A percentile compares a stretch with the other conserved stretches of the same genome.
Conservation (phyloP, 2,329 filamentous ascomycete species). For the Diaporthe velutina region DNA sequence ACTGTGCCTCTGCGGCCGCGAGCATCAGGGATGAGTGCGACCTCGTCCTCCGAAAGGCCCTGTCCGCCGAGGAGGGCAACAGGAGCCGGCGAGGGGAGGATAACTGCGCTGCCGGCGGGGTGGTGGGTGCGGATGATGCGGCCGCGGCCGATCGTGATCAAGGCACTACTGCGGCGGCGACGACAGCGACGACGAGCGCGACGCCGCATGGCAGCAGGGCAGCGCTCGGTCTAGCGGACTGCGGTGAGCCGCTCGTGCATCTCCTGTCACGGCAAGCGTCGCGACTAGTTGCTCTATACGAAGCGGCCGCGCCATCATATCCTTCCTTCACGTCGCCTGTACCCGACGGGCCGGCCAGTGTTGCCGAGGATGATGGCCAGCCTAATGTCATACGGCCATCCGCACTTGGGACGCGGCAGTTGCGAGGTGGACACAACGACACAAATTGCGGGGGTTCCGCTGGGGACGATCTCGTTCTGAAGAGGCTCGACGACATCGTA, state of each 20-base stretch:
- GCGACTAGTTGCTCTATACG: slow-evolving; percentile 34
- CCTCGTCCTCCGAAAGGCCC: neutral
- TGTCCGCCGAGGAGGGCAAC: neutral
- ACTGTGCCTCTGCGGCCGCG: slow-evolving; percentile 34
- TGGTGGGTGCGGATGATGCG: neutral
- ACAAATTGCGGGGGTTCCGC: too few species aligned
- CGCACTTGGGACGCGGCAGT: slow-evolving; percentile 1
- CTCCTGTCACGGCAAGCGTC: slow-evolving; percentile 43
- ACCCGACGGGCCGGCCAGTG: slow-evolving; percentile 15
- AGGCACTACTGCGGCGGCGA: neutral
- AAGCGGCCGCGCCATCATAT: neutral
- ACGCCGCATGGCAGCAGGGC: neutral
- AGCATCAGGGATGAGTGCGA: slow-evolving; percentile 35
- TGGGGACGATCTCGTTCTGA: slow-evolving; percentile 44
- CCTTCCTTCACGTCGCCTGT: slow-evolving; percentile 1
- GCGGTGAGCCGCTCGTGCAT: slow-evolving; percentile 42
- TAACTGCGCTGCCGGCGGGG: neutral
- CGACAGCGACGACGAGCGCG: neutral
- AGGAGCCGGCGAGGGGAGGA: neutral
- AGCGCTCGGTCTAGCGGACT: slow-evolving; percentile 33
- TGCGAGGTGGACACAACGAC: neutral
- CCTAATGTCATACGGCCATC: slow-evolving; percentile 4
- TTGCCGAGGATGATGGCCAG: neutral
- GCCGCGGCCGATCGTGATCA: neutral
- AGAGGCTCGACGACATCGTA: slow-evolving; percentile 68